phyloP scores from a whole-genome alignment of 495 filamentous ascomycete species.

The Cetradonia linearis region DNA sequence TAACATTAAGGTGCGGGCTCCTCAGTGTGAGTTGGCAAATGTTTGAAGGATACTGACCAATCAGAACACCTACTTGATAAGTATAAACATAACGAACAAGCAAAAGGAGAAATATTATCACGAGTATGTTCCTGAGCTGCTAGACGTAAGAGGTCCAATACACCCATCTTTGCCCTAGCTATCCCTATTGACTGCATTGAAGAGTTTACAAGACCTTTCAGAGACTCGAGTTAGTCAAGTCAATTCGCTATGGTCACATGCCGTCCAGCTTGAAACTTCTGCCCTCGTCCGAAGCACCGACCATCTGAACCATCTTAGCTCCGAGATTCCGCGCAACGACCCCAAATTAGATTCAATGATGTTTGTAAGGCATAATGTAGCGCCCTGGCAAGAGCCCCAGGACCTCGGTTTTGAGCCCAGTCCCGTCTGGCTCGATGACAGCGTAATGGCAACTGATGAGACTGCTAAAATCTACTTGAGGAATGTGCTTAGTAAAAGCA shows the following conservation, averaged over 20 bases:
- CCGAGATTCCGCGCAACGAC: conserved; percentile 80
- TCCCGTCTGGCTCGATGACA: conserved; percentile 95
- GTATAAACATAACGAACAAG: conserved; percentile 91
- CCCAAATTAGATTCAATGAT: conserved; percentile 90
- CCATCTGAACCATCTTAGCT: conserved; percentile 57
- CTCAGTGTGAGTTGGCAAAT: not conserved
- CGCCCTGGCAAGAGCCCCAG: conserved; percentile 65
- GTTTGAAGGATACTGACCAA: conserved; percentile 16
- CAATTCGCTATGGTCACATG: conserved; percentile 76
- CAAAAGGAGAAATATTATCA: conserved; percentile 94
- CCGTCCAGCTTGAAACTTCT: conserved; percentile 63
- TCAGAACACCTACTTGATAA: conserved; percentile 87
- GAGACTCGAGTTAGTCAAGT: conserved; percentile 75
- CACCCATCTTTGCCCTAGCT: not conserved
- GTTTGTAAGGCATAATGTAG: conserved; percentile 88
- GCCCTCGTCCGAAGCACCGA: conserved; percentile 61
- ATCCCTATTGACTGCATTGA: conserved; percentile 14
- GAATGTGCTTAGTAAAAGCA: conserved; percentile 85
- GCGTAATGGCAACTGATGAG: conserved; percentile 70
- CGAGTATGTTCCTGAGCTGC: conserved; percentile 86
- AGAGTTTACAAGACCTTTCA: conserved; percentile 79
- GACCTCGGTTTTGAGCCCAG: conserved; percentile 88
- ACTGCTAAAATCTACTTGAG: conserved; percentile 78
- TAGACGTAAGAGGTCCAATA: conserved; percentile 56
- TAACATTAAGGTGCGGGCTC: conserved; percentile 63